A percentile compares a stretch with the other conserved stretches of the same genome.
Conservation (phyloP, 306 rosid genomes). For the Cicer cuneatum region DNA sequence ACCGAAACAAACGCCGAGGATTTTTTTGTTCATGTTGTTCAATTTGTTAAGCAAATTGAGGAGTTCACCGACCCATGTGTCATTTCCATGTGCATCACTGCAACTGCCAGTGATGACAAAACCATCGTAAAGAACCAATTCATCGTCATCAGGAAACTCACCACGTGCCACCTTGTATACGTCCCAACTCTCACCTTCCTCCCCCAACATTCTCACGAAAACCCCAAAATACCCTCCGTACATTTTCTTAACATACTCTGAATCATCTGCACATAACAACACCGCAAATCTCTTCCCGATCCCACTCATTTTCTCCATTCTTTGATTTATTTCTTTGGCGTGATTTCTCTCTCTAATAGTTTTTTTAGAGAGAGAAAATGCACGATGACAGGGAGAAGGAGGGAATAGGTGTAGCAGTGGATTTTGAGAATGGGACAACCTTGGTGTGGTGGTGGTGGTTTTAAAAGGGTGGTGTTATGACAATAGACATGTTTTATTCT, state of each 20-base stretch:
- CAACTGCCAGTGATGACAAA: conserved; percentile 88
- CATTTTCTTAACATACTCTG: conserved; percentile 73
- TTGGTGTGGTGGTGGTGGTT: neutral
- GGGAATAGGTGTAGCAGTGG: neutral
- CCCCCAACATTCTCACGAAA: conserved; percentile 74
- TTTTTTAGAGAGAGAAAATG: conserved; percentile 40
- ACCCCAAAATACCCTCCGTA: conserved; percentile 89
- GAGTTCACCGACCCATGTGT: conserved; percentile 71
- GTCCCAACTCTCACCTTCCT: conserved; percentile 83
- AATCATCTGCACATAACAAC: conserved; percentile 81
- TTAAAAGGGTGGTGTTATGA: conserved; percentile 32
- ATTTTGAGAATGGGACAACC: neutral
- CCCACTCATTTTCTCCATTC: conserved; percentile 36
- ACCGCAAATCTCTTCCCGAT: conserved; percentile 62
- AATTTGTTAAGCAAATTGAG: conserved; percentile 57
- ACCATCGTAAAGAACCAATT: conserved; percentile 63
- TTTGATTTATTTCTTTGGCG: too few relatives aligned
- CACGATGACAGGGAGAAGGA: neutral
- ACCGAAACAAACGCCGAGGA: conserved; percentile 91
- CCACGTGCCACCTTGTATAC: conserved; percentile 67
- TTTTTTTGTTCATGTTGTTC: conserved; percentile 63
- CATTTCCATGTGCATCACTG: conserved; percentile 80
- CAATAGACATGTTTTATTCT: neutral
- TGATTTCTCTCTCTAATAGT: conserved; percentile 32
- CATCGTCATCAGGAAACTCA: conserved; percentile 66